Evolutionary conservation across 805 yeast genomes (phyloP), one percentile per base, ranked within the genome.

Genomic region (Tetrapisispora namnaoensis): DNA sequence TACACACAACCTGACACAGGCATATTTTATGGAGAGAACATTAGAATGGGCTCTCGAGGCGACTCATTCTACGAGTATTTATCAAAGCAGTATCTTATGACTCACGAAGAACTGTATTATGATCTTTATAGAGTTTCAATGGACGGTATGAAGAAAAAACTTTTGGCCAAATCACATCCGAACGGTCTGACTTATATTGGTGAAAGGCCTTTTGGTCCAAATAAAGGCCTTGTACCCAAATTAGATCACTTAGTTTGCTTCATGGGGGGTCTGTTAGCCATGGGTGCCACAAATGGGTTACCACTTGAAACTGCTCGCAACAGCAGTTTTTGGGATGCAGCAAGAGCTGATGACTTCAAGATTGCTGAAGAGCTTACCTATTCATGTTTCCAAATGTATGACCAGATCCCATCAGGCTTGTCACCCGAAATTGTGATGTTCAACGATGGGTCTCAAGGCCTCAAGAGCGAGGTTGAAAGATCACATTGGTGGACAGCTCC

Each of bases 221-320:
- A 65, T 7, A 24, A 18, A 18, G 67, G 71, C 2, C 64, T 83
- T 16, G 77, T 83, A 16, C 70, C 80, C 17, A 88, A 87, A 61
- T 86, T 90, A 95, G 96, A 90, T 62, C 96, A 90, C 67, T 70
- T 87, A 51, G 96, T 88, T 24, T 90, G 97, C 65, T 89, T 88
- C 66, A 78, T 86, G 61, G 95, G 96, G 49, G 96, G 96, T 0
- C 73, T 86, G 52, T 75, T 90, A 52, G 93, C 95, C 0, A 68
- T 88, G 47, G 96, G 96, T 27, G 95, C 96, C 16, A 90, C 96
- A 2, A 78, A 76, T 43, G 97, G 97, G 10, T 37, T 48, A 18
- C 61, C 70, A 28, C 67, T 82, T 1, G 59, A 77, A 22, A 75
- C 73, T 14, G 95, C 91, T 3, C 72, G 77, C 50, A 68, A 72